These are phyloP conservation scores for Rubia peregrina DNA, from an alignment of 305 asterid species.

Conservation along the genomic window DNA sequence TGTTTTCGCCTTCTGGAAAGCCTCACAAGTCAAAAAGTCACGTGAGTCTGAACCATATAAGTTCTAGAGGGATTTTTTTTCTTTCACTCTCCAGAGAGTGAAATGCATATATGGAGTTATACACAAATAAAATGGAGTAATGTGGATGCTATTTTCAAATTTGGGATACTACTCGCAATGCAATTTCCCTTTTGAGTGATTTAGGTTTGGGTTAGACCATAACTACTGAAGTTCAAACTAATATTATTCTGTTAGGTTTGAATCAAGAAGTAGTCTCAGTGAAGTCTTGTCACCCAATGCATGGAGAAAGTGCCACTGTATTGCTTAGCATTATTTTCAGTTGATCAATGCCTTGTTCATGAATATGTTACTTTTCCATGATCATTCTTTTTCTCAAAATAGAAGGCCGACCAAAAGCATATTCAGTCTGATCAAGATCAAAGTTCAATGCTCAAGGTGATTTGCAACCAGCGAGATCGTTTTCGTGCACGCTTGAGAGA, in stretches of 20 bases:
- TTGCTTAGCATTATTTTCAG: neutral
- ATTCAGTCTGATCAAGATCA: constrained; percentile 79
- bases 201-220: neutral
- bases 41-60: neutral
- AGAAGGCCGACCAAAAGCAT: constrained; percentile 79
- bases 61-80: neutral
- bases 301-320: neutral
- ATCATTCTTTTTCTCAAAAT: constrained; percentile 20
- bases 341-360: neutral
- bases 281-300: neutral
- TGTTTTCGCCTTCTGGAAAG: neutral
- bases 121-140: neutral
- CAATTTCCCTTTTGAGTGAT: neutral
- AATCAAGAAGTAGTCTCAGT: neutral
- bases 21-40: neutral
- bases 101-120: neutral
- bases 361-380: constrained; percentile 1
- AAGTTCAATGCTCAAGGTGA: constrained; percentile 97
- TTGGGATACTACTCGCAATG: neutral
- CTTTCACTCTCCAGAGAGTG: neutral
- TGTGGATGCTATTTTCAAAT: neutral
- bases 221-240: neutral
- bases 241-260: neutral
- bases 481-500: constrained; percentile 90
- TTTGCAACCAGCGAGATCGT: constrained; percentile 97